Evolutionary conservation across 306 rosid species (phyloP), one percentile per base, ranked within the genome.

Genomic region (Herpetospermum pedunculosum): DNA sequence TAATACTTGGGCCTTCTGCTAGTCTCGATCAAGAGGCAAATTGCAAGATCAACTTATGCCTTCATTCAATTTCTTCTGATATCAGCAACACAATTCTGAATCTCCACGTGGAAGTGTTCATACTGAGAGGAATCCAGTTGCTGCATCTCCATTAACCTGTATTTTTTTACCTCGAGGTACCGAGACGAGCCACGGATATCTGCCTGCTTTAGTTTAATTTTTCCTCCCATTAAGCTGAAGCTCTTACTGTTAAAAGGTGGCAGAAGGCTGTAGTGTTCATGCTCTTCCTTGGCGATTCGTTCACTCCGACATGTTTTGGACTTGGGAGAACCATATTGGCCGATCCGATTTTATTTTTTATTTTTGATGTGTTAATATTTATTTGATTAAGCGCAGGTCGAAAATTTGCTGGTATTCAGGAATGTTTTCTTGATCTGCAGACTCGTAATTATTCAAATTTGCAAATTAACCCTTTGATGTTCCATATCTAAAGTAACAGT

Each of bases 41-140:
- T 26, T 8, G 41, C 74, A 44, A 69, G 74, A 67, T 67, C 40
- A 68, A 14, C n/a, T 21, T 64, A 23, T 40, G 50, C 52, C 50
- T 41, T 21, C 52, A 41, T 69, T 69, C 73, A 69, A 15, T 69
- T 44, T 68, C 73, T 25, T 25, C 53, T 68, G 73, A 68, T 68
- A 25, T 26, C 37, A 68, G 35, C 30, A 41, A 43, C 49, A 43
- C 52, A 1, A 12, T n/a, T n/a, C n/a, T n/a, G n/a, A n/a, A n/a
- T 40, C 73, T 23, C 54, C 34, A 65, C 72, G 52, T 23, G 72
- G 40, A 32, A 12, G 30, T 55, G 62, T 65, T 21, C 50, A 12
- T 38, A 40, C 72, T 12, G 32, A 65, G 72, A n/a, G 48, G 4
- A 46, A 65, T 65, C 47, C 52, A 40, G 35, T 41, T 65, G 48